Conservation (phyloP, 2,329 filamentous ascomycete genomes). For the Cercospora nicotianae region DNA sequence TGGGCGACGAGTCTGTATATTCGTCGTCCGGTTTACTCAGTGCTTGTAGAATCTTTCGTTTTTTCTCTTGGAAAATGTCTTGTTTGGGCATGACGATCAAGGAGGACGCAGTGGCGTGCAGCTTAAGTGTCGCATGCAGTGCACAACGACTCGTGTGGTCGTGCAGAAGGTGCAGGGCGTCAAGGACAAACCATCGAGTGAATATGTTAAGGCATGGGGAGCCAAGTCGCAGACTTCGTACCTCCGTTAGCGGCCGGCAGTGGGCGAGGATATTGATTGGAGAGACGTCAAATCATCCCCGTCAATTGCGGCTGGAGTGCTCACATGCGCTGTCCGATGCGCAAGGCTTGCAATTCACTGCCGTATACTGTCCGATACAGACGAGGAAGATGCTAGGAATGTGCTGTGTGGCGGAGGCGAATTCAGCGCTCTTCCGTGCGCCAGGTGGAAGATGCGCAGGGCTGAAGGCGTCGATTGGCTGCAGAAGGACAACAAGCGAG, state of each 20-base stretch:
- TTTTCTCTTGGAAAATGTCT: conserved; percentile 51
- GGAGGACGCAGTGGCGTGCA: background rate
- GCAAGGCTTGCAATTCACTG: background rate
- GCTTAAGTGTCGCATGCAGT: background rate
- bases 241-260: conserved; percentile 2
- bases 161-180: background rate
- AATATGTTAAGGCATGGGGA: background rate
- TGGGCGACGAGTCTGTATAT: conserved; percentile 83
- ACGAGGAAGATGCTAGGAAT: background rate
- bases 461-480: background rate
- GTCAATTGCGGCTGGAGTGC: background rate
- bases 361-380: background rate
- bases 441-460: background rate
- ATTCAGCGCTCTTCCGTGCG: background rate
- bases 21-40: conserved; percentile 67
- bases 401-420: background rate
- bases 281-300: background rate
- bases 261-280: background rate
- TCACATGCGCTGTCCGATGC: background rate
- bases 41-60: conserved; percentile 69
- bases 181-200: background rate
- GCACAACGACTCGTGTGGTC: background rate
- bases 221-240: background rate
- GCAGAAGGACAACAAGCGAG: background rate
- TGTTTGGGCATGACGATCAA: conserved; percentile 1